Conservation (phyloP, 139 green algal species). For the Astrephomene gubernaculifera region DNA sequence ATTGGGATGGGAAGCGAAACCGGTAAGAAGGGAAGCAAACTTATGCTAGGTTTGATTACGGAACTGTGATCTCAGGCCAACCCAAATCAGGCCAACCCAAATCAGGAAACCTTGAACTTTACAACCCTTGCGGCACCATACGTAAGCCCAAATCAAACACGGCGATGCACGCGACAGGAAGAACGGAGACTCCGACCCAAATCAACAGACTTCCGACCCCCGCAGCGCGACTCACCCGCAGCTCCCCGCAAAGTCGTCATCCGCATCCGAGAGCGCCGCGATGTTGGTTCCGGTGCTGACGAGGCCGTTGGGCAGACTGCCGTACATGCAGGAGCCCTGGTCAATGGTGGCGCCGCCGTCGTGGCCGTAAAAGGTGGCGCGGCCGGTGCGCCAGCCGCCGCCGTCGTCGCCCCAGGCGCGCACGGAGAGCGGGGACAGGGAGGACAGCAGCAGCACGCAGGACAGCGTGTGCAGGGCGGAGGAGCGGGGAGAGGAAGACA, state of each 20-base stretch:
- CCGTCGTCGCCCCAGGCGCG: not conserved
- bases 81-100: too few species aligned
- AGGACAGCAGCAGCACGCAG: constrained; percentile 3
- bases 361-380: constrained; percentile 19
- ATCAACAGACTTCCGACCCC: too few species aligned
- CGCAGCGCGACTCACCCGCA: constrained; percentile 42
- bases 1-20: not conserved
- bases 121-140: too few species aligned
- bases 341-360: constrained; percentile 29
- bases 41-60: too few species aligned
- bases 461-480: not conserved
- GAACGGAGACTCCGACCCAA: too few species aligned
- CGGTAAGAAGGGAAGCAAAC: not conserved
- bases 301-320: constrained; percentile 21
- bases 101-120: not conserved
- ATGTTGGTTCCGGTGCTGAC: constrained; percentile 54
- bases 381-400: constrained; percentile 14
- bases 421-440: not conserved
- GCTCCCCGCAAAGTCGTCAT: constrained; percentile 52
- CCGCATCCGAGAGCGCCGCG: constrained; percentile 39
- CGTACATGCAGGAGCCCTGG: constrained; percentile 45
- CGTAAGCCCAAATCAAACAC: too few species aligned
- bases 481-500: not conserved
- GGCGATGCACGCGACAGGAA: too few species aligned
- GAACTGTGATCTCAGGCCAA: too few species aligned